A percentile compares a stretch with the other conserved stretches of the same genome.
Evolutionary conservation across 371 early-diverging fungal genomes (phyloP).

Genomic region (Mucor piriformis): DNA sequence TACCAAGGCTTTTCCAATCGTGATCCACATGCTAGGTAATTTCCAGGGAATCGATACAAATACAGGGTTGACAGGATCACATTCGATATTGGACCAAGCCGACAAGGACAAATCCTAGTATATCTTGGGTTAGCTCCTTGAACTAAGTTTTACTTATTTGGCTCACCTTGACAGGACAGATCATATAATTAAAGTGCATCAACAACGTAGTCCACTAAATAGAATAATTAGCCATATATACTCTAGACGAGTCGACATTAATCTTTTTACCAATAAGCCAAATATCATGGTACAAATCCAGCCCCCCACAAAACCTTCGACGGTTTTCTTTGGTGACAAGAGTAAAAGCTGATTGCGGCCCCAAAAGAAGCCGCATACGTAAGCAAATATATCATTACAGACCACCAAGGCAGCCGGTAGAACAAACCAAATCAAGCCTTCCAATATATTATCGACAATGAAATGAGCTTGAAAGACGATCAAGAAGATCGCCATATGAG

Average conservation of each 20-base stretch:
- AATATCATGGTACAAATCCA: conserved; percentile 86
- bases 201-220: conserved; percentile 29
- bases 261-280: conserved; percentile 72
- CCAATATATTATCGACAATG: conserved; percentile 95
- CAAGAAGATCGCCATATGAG: conserved; percentile 92
- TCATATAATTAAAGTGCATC: conserved; percentile 79
- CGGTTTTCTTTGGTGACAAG: conserved; percentile 98
- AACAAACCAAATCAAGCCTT: conserved; percentile 95
- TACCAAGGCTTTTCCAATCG: conserved; percentile 34
- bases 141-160: background rate
- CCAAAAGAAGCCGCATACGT: conserved; percentile 94
- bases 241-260: background rate
- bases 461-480: conserved; percentile 92
- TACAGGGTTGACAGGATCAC: conserved; percentile 55
- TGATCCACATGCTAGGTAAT: conserved; percentile 31
- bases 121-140: no score
- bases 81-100: conserved; percentile 52
- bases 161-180: conserved; percentile 75
- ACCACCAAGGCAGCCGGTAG: conserved; percentile 93
- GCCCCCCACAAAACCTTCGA: conserved; percentile 99
- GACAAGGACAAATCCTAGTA: conserved; percentile 22
- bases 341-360: conserved; percentile 91
- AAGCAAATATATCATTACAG: conserved; percentile 98
- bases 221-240: background rate
- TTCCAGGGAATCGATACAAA: conserved; percentile 48